Evolutionary conservation across 495 filamentous ascomycete species (phyloP).

Genomic region (Podospora pseudoanserina): DNA sequence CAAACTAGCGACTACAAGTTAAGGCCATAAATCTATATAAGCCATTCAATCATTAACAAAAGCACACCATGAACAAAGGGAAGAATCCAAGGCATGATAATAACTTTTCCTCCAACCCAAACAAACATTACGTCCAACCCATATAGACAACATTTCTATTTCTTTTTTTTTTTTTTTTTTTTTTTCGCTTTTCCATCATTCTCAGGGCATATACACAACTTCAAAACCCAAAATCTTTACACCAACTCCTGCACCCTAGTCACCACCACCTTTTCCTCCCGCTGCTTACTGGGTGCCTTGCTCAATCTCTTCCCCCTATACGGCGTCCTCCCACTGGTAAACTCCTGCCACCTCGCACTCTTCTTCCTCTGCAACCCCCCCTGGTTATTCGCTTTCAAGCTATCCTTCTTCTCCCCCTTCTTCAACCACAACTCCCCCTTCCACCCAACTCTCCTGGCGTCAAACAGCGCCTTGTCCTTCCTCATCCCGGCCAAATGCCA

Average conservation of each 20-base stretch:
- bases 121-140: not conserved
- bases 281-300: not conserved
- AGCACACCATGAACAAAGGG: too few relatives aligned
- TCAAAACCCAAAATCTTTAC: not conserved
- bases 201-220: not conserved
- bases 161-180: not conserved
- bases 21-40: too few relatives aligned
- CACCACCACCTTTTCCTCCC: not conserved
- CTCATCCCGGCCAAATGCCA: constrained; percentile 27
- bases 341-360: constrained; percentile 9
- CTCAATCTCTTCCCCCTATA: constrained; percentile 6
- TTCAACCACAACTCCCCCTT: not conserved
- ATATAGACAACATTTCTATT: not conserved
- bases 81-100: too few relatives aligned
- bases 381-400: not conserved
- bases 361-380: not conserved
- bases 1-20: too few relatives aligned
- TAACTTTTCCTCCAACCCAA: too few relatives aligned
- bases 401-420: not conserved
- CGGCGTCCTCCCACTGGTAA: constrained; percentile 4
- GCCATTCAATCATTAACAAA: too few relatives aligned
- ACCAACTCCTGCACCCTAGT: not conserved
- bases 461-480: not conserved
- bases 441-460: not conserved
- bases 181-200: not conserved